Evolutionary conservation across 1,284 basidiomycete genomes (phyloP), one percentile per base, ranked within the genome.

Genomic region (Puccinia coronata): DNA sequence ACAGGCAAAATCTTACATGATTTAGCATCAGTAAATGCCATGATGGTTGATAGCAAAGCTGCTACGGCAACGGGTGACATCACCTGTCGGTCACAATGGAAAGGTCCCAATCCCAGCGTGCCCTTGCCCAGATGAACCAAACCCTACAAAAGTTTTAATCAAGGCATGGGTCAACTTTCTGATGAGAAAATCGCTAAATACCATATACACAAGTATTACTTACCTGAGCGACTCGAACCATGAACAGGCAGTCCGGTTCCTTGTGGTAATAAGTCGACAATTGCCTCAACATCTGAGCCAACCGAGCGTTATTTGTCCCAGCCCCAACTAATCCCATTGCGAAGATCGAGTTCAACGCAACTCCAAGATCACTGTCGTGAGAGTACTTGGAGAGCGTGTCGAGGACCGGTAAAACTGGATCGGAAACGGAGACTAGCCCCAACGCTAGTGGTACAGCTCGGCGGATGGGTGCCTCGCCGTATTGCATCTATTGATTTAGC

Each of bases 371-470:
- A 85, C 93, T 96, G 88, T 99, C 97, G 89, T 99, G 97, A 83
- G 95, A 97, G 88, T 99, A 99, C 87, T 97, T 98, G n/a, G 96
- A 98, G 9, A 99, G 91, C 0, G 95, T 98, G 87, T 99, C 97
- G 83, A 99, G 91, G 83, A 99, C 93, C 41, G 93, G 89, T n/a
- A 98, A 90, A 87, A 94, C 93, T 23, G 97, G 97, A 87, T 99
- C 98, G 78, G 97, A 99, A 23, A 95, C 92, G 86, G 92, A 95
- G 85, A 98, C 91, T 76, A 99, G 91, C 82, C 94, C 96, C 69
- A 99, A 91, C 8, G 96, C 97, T 8, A 99, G 91, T 23, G 97
- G 97, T n/a, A 99, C 93, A 0, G 93, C 89, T 88, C 93, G 93
- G 49, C 97, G 92, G 84, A 99, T 95, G 82, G 91, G 88, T 0